Evolutionary conservation across 139 green algal species (phyloP).

Genomic region (Raphidocelis subcapitata): DNA sequence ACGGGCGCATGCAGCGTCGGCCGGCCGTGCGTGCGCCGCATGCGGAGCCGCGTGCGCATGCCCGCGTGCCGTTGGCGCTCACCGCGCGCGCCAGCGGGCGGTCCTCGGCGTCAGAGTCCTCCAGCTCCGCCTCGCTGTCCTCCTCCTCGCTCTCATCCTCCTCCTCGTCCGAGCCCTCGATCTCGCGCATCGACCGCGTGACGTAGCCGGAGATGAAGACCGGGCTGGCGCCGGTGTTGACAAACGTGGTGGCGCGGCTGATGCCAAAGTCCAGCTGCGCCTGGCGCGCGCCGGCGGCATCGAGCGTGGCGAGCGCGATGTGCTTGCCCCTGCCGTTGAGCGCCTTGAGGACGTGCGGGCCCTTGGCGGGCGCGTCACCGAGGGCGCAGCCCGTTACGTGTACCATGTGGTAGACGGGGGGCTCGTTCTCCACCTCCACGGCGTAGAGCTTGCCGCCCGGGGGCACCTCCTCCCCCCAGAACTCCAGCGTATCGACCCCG

Average conservation of each 20-base stretch:
- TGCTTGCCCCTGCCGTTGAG: not conserved
- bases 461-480: too few species aligned
- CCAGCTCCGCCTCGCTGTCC: constrained; percentile 1
- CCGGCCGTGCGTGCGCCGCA: too few species aligned
- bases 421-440: too few species aligned
- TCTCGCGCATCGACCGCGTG: constrained; percentile 8
- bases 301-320: constrained; percentile 12
- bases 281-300: constrained; percentile 7
- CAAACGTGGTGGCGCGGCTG: constrained; percentile 3
- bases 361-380: constrained; percentile 1
- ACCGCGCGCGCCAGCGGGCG: too few species aligned
- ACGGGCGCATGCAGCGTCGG: too few species aligned
- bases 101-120: not conserved
- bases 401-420: constrained; percentile 6
- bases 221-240: constrained; percentile 16
- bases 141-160: not conserved
- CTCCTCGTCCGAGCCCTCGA: constrained; percentile 9
- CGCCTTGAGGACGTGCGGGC: constrained; percentile 18
- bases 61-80: too few species aligned
- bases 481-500: too few species aligned
- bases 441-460: too few species aligned
- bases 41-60: too few species aligned
- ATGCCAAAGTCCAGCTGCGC: constrained; percentile 23
- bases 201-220: constrained; percentile 21
- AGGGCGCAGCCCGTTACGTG: constrained; percentile 23